Base-by-base conservation (phyloP, 805 yeast species). In the Lachancea quebecensis region DNA sequence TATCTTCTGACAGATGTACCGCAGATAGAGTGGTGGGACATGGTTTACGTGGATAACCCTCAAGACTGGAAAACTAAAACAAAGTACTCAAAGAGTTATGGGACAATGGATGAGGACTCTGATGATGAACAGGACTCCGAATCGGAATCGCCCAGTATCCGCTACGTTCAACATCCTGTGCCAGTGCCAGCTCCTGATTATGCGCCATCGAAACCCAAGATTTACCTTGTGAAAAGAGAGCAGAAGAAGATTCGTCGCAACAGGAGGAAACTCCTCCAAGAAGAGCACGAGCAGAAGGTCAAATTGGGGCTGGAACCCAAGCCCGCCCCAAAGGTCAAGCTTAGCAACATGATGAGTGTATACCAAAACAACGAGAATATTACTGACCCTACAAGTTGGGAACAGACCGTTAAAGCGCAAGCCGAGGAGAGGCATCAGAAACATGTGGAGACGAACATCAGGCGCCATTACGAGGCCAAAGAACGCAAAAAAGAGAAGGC, bases 21-120 rank as follows among this genome's bases (percentile, higher is more conserved):
- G 0, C 49, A 46, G 2, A 64, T 81, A 1, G 96, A 89, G 62
- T 88, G 96, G 96, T 91, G 97, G 97, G 96, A 91, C 65, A 60
- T 65, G 44, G 78, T 78, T 2, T 75, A 78, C 39, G 52, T 84
- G 2, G 68, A 67, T 25, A 62, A 63, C 18, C 10, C 11, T 25
- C 2, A 58, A 12, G 35, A 58, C 35, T 73, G 76, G 51, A 59
- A 59, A 1, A 56, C 67, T 34, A 47, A 71, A n/a, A 67, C 65
- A 1, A 62, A 67, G 10, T 67, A 69, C 41, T 65, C 66, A 32
- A 69, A 63, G 25, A 53, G 54, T 0, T 65, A 69, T 18, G 52
- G 54, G 11, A 50, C 46, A 14, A 21, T 45, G 25, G 55, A 50
- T 15, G 51, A 50, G 16, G 52, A 51, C 17, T 49, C 51, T 10